Base-by-base conservation (phyloP, 306 rosid genomes). In the Betula pendula region DNA sequence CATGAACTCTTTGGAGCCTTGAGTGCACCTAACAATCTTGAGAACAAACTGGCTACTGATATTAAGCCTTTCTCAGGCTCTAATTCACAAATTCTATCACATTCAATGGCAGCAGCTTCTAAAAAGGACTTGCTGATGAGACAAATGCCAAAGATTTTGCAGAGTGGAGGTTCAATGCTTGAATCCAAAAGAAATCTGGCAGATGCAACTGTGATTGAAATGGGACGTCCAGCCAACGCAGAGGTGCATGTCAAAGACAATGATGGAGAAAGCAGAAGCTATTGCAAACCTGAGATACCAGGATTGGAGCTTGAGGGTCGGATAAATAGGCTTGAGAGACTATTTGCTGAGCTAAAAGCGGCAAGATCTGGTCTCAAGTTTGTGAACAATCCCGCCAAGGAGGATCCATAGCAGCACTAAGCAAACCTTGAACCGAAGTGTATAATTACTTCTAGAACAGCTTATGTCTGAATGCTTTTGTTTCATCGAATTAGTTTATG, bases 321-420 rank as follows among this genome's bases (percentile, higher is more conserved):
- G 77, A 49, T 83, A 42, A 9, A 27, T n/a, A 27, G 63, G 71
- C 79, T 80, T 70, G 84, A 80, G 81, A 77, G 48, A 47, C 24
- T 47, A 45, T 12, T 70, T 25, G 73, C 53, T 31, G 27, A 65
- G 74, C 74, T 80, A 43, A 73, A 80, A 77, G 74, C 49, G 70
- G 81, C 65, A 3, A 71, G 67, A 52, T 62, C 19, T 73, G 52
- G 69, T n/a, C 33, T 9, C 68, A 3, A 5, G 44, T 8, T 62
- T 16, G 22, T 17, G 33, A 33, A 62, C 13, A 17, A 7, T 7
- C 22, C 42, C 8, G 10, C 59, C 44, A 62, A 62, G 44, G 8
- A 0, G 68, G 22, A 6, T 35, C 44, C 68, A 16, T 62, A 62
- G 44, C 17, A 31, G 44, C 68, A 16, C 25, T 47, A 12, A 51